Conservation (phyloP, 495 filamentous ascomycete species). For the Aspergillus mulundensis region DNA sequence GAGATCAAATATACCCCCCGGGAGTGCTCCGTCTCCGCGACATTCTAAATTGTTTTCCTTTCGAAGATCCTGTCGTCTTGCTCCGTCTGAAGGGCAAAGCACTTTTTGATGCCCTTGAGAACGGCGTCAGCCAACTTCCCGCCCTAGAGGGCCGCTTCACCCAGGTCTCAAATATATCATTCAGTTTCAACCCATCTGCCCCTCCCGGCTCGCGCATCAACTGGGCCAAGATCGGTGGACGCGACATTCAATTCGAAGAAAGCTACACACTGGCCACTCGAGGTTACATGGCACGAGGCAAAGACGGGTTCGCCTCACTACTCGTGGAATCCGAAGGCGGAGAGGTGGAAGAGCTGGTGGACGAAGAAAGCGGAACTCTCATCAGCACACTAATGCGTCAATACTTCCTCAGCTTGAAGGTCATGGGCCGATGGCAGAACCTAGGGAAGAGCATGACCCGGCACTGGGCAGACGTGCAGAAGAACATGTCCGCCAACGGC, state of each 20-base stretch:
- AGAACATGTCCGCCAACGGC: slow-evolving; percentile 43
- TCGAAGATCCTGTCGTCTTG: slow-evolving; percentile 85
- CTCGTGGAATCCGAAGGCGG: slow-evolving; percentile 67
- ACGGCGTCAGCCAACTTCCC: slow-evolving; percentile 72
- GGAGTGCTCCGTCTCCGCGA: slow-evolving; percentile 74
- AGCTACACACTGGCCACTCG: slow-evolving; percentile 69
- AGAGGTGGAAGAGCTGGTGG: slow-evolving; percentile 67
- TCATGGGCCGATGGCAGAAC: slow-evolving; percentile 68
- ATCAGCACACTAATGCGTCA: slow-evolving; percentile 82
- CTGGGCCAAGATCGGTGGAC: slow-evolving; percentile 54
- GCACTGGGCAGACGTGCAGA: slow-evolving; percentile 61
- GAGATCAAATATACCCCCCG: slow-evolving; percentile 82
- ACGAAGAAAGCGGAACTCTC: slow-evolving; percentile 79
- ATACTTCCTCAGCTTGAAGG: slow-evolving; percentile 81
- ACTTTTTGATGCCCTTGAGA: slow-evolving; percentile 74
- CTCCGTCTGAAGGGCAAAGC: slow-evolving; percentile 62
- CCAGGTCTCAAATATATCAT: slow-evolving; percentile 77
- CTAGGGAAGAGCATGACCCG: slow-evolving; percentile 55
- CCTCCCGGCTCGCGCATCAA: slow-evolving; percentile 59
- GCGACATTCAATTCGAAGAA: slow-evolving; percentile 54
- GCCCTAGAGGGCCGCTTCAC: slow-evolving; percentile 72
- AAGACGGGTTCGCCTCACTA: slow-evolving; percentile 76
- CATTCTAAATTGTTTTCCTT: slow-evolving; percentile 78
- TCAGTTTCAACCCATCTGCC: slow-evolving; percentile 59
- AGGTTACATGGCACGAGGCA: slow-evolving; percentile 82